These are phyloP conservation scores for Saksenaea vasiformis DNA, from an alignment of 371 early-diverging fungal species.

Conservation along the genomic window DNA sequence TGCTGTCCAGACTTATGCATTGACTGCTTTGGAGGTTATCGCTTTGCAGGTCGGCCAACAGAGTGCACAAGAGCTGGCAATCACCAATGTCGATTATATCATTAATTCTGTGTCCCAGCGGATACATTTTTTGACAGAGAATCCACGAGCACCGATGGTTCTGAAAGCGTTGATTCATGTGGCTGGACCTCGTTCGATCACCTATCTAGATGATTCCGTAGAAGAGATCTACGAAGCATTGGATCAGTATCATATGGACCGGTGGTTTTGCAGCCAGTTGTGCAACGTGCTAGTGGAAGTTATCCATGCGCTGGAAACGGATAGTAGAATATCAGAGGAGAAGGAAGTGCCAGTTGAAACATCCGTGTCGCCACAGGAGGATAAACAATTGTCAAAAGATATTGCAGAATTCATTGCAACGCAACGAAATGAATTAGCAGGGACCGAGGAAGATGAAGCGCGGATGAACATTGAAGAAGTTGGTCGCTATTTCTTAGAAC, in stretches of 20 bases:
- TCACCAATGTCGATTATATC: slow-evolving; percentile 66
- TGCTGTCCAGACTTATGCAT: slow-evolving; percentile 39
- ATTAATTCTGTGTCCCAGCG: slow-evolving; percentile 58
- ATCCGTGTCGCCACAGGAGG: background rate
- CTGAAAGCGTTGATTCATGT: slow-evolving; percentile 57
- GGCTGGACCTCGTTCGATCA: slow-evolving; percentile 44
- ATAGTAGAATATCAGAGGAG: background rate
- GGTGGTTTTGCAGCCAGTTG: slow-evolving; percentile 38
- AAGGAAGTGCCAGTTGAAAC: background rate
- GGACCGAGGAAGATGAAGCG: slow-evolving; percentile 7
- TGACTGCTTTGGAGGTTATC: slow-evolving; percentile 41
- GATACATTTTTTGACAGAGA: slow-evolving; percentile 38
- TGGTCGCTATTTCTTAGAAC: slow-evolving; percentile 46
- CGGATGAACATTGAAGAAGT: slow-evolving; percentile 43
- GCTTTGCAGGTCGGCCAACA: slow-evolving; percentile 32
- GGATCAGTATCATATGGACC: slow-evolving; percentile 44
- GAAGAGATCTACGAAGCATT: slow-evolving; percentile 64
- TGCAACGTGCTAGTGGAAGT: slow-evolving; percentile 47
- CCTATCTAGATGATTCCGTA: slow-evolving; percentile 59
- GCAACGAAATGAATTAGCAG: background rate
- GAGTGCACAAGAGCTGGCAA: slow-evolving; percentile 37
- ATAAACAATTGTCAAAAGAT: slow-evolving; percentile 18
- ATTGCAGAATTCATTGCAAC: slow-evolving; percentile 26
- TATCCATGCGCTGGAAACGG: slow-evolving; percentile 22
- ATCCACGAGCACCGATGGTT: slow-evolving; percentile 57